These are phyloP conservation scores for Afroboletus lepidellus DNA, from an alignment of 1,284 basidiomycete species.

Conservation along the genomic window DNA sequence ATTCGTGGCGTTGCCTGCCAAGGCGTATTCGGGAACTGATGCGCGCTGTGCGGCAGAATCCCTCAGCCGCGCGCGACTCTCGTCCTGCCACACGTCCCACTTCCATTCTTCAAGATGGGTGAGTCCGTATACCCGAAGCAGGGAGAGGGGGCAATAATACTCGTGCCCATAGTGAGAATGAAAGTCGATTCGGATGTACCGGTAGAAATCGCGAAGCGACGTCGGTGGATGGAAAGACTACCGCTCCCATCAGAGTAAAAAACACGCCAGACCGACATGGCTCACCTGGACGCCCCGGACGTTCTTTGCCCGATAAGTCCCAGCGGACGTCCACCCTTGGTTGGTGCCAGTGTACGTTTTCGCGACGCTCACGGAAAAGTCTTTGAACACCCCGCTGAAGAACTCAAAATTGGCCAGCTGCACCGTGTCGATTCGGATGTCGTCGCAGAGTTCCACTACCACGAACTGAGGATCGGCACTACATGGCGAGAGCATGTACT, in stretches of 20 bases:
- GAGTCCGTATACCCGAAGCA: constrained; percentile 92
- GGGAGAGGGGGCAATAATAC: constrained; percentile 93
- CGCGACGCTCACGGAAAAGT: constrained; percentile 84
- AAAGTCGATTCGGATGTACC: constrained; percentile 94
- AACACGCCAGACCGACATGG: neutral
- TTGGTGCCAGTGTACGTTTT: constrained; percentile 66
- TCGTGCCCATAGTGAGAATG: constrained; percentile 92
- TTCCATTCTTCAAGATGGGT: constrained; percentile 97
- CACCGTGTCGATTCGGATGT: constrained; percentile 93
- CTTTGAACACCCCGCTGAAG: constrained; percentile 95
- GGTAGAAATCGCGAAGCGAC: constrained; percentile 79
- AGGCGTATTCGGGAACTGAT: constrained; percentile 3
- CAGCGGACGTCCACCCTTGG: constrained; percentile 69
- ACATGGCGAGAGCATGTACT: constrained; percentile 98
- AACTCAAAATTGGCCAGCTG: constrained; percentile 98
- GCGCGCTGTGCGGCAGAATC: constrained; percentile 8
- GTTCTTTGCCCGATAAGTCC: constrained; percentile 86
- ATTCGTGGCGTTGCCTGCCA: neutral
- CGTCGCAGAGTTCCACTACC: constrained; percentile 95
- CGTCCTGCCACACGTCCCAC: constrained; percentile 76
- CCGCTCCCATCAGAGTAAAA: constrained; percentile 1
- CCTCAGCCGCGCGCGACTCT: constrained; percentile 49
- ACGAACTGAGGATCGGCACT: constrained; percentile 70
- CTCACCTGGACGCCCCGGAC: constrained; percentile 88
- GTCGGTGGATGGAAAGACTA: constrained; percentile 77